Evolutionary conservation across 257 asterid species (phyloP), one percentile per base, ranked within the genome.

Genomic region (Ehretia macrophylla): DNA sequence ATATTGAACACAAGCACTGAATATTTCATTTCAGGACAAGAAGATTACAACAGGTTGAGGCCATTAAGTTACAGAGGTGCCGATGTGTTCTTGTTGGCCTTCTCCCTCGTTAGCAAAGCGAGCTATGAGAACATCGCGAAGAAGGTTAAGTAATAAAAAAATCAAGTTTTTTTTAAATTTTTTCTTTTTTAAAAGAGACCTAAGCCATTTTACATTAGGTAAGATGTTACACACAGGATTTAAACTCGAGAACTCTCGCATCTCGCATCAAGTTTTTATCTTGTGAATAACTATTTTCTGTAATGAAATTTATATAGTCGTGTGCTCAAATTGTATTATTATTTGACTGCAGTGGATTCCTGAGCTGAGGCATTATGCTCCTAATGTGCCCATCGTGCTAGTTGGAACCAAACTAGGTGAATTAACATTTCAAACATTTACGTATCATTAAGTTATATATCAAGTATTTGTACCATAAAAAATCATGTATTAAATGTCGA

Each of bases 51-150:
- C 59, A 76, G 88, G 72, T 73, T 85, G 75, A 83, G 95, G 68
- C 90, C 95, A 38, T 59, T 85, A 76, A 85, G 95, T 71, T 85
- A 85, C 62, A 86, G 95, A 56, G 95, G 90, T 46, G 95, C 95
- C 60, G 95, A 85, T 81, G 90, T 83, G 58, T 85, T 85, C 74
- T 75, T 85, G 65, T 60, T 85, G 68, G 95, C 90, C 51, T 85
- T 85, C 71, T 85, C 95, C 61, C 87, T 85, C 61, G 83, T 83
- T 55, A 85, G 95, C 81, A 78, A 83, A 72, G 88, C 90, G 63
- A 85, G 95, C 81, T 85, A 85, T 62, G 95, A 85, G 75, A 85
- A 85, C 67, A 81, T 83, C 57, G 79, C 90, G 57, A 85, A 85
- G 76, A 85, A 85, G 95, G 95, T 77, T 55, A 56, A 51, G 6